phyloP scores from a whole-genome alignment of 805 yeast genomes.

The Zygosaccharomyces pseudorouxii region DNA sequence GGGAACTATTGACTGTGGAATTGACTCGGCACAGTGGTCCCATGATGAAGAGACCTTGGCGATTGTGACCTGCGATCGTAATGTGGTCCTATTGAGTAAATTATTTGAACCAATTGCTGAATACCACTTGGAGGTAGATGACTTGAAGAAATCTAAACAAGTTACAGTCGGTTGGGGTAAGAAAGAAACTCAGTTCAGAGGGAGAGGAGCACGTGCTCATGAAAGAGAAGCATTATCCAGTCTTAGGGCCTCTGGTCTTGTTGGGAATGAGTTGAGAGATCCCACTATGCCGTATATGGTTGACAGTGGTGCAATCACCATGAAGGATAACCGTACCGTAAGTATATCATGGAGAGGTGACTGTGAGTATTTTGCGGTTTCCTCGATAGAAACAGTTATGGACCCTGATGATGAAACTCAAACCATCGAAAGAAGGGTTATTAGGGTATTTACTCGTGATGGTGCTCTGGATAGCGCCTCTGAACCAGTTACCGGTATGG shows the following conservation, averaged over 20 bases:
- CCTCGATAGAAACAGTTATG: constrained; percentile 51
- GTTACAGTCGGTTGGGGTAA: constrained; percentile 99
- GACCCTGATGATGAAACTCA: constrained; percentile 39
- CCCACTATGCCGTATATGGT: constrained; percentile 78
- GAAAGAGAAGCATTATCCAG: constrained; percentile 57
- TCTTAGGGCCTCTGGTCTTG: constrained; percentile 54
- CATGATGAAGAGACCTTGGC: constrained; percentile 85
- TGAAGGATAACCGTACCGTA: constrained; percentile 46
- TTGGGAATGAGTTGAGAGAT: constrained; percentile 67
- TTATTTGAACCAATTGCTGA: constrained; percentile 77
- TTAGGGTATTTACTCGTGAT: constrained; percentile 76
- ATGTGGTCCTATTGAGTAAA: constrained; percentile 64
- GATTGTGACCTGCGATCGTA: constrained; percentile 57
- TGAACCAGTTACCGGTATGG: constrained; percentile 84
- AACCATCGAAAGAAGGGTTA: constrained; percentile 56
- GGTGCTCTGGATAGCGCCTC: constrained; percentile 77
- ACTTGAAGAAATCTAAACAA: constrained; percentile 66
- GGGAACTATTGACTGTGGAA: constrained; percentile 76
- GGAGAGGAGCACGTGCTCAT: constrained; percentile 79
- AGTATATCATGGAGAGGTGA: constrained; percentile 93
- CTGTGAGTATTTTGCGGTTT: constrained; percentile 73
- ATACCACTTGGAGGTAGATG: constrained; percentile 50
- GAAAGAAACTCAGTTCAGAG: constrained; percentile 92
- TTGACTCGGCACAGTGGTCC: constrained; percentile 77
- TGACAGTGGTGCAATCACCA: constrained; percentile 62